These are phyloP conservation scores for Sphagnum tenellum DNA, from an alignment of 225 moss, liverwort and hornwort species.

Conservation along the genomic window DNA sequence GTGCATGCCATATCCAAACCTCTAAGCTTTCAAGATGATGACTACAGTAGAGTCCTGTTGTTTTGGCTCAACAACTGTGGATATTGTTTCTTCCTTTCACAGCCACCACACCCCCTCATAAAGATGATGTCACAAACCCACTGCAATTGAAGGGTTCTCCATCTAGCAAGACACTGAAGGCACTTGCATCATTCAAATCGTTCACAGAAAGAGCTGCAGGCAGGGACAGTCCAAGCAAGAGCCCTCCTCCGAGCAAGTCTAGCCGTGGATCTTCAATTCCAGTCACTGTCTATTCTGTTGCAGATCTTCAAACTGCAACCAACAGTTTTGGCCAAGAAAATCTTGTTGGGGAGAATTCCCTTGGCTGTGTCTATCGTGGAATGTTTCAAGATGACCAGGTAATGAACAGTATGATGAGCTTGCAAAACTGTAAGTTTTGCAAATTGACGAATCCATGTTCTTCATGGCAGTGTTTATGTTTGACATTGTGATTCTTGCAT, in stretches of 20 bases:
- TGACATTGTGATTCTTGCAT: too few relatives aligned
- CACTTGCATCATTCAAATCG: constrained; percentile 43
- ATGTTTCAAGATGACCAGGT: constrained; percentile 55
- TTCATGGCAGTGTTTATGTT: too few relatives aligned
- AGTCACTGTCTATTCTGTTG: constrained; percentile 54
- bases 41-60: too few relatives aligned
- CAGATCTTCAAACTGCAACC: constrained; percentile 68
- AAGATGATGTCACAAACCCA: too few relatives aligned
- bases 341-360: constrained; percentile 64
- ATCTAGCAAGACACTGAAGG: constrained; percentile 10
- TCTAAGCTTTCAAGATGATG: too few relatives aligned
- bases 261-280: constrained; percentile 23
- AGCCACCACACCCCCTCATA: too few relatives aligned
- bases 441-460: too few relatives aligned
- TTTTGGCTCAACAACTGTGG: too few relatives aligned
- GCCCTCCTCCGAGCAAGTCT: background rate
- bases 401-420: background rate
- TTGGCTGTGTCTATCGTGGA: constrained; percentile 66
- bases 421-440: too few relatives aligned
- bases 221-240: constrained; percentile 28
- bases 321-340: constrained; percentile 70
- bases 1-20: too few relatives aligned
- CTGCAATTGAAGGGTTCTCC: too few relatives aligned
- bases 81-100: too few relatives aligned
- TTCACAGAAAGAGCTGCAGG: constrained; percentile 24